Evolutionary conservation across 2,329 filamentous ascomycete genomes (phyloP).

Genomic region (Ascochyta viciae-villosae): DNA sequence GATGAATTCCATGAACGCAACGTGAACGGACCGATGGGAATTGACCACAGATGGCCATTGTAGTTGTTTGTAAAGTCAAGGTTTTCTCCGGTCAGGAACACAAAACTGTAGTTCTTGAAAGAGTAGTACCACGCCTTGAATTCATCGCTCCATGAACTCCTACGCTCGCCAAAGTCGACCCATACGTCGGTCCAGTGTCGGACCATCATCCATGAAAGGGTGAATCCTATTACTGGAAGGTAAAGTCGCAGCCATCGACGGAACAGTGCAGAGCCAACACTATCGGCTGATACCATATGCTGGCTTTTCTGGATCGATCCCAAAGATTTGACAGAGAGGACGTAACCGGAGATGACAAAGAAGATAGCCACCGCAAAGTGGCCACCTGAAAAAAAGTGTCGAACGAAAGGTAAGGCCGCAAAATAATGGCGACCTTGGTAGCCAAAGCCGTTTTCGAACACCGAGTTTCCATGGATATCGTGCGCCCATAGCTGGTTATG

Average conservation of each 20-base stretch:
- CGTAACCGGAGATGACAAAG: conserved; percentile 62
- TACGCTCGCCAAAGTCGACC: conserved; percentile 56
- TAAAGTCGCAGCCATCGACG: conserved; percentile 60
- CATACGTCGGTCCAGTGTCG: conserved; percentile 55
- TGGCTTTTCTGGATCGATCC: conserved; percentile 53
- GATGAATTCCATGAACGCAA: too few species aligned
- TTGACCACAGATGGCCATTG: conserved; percentile 48
- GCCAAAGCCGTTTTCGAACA: conserved; percentile 47
- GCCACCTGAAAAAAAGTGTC: conserved; percentile 58
- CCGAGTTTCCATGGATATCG: conserved; percentile 56
- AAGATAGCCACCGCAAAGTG: conserved; percentile 63
- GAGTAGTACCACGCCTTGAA: conserved; percentile 37
- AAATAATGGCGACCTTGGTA: conserved; percentile 42
- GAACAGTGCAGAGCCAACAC: conserved; percentile 58
- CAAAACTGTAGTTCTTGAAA: conserved; percentile 71
- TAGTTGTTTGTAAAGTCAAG: conserved; percentile 61
- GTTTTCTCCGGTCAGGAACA: conserved; percentile 64
- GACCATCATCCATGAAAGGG: conserved; percentile 60
- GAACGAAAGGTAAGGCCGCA: conserved; percentile 51
- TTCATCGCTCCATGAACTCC: conserved; percentile 54
- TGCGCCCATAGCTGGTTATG: conserved; percentile 58
- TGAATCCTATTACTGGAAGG: conserved; percentile 62
- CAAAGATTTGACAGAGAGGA: conserved; percentile 58
- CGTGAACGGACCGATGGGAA: conserved; percentile 32
- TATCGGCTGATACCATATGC: conserved; percentile 50